Percentiles rank a stretch among this genome's conserved stretches.
phyloP scores from a whole-genome alignment of 192 early-diverging fungal species.

The Coemansia sp. region DNA sequence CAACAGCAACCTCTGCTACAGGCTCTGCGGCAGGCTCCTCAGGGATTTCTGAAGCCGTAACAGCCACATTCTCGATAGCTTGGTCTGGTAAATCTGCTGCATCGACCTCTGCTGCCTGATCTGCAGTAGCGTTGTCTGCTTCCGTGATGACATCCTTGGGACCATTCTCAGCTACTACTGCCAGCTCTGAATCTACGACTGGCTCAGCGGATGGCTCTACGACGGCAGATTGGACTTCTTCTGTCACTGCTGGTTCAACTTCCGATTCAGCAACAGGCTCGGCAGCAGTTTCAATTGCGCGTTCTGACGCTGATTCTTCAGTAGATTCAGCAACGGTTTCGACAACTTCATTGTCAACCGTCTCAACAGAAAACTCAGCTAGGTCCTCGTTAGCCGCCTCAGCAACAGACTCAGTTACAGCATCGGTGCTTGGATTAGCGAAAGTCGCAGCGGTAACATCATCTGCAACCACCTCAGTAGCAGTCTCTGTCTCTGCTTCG shows the following conservation, averaged over 20 bases:
- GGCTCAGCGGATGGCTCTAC: not conserved
- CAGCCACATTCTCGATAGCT: not conserved
- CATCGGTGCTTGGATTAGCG: not conserved
- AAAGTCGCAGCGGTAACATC: too few species aligned
- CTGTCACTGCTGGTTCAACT: too few species aligned
- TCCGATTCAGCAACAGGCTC: not conserved
- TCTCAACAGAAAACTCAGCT: not conserved
- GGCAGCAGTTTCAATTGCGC: not conserved
- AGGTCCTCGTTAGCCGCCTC: not conserved
- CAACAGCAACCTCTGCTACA: not conserved
- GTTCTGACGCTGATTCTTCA: not conserved
- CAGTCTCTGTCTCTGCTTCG: constrained; percentile 2
- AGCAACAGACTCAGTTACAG: not conserved
- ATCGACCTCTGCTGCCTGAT: not conserved
- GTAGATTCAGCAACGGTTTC: not conserved
- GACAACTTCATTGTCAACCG: not conserved
- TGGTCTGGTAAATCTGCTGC: not conserved
- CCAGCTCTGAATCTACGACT: not conserved
- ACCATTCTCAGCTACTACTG: not conserved
- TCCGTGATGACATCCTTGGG: too few species aligned
- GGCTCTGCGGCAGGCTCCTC: not conserved
- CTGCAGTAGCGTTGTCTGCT: not conserved
- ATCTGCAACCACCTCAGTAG: too few species aligned
- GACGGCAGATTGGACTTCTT: too few species aligned
- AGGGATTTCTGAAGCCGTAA: not conserved